phyloP scores from a whole-genome alignment of 768 basidiomycete species.

The Phanerochaete carnosa region DNA sequence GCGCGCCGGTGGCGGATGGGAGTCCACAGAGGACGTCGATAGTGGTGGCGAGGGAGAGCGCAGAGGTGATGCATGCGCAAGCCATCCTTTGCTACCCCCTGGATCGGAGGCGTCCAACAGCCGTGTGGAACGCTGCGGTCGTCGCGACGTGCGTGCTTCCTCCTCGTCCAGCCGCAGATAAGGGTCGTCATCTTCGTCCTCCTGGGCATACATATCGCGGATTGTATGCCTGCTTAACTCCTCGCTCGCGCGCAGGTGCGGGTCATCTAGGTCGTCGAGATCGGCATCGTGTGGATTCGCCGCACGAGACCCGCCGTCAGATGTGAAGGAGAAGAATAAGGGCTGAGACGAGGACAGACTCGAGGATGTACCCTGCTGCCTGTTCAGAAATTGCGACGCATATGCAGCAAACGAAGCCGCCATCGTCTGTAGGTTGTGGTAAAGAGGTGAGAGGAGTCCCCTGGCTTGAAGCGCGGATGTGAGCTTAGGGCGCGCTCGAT shows the following conservation, averaged over 20 bases:
- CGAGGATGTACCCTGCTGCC: conserved; percentile 44
- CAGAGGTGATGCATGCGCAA: conserved; percentile 72
- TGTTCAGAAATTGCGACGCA: conserved; percentile 77
- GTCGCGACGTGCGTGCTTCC: conserved; percentile 38
- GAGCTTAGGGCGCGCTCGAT: conserved; percentile 7
- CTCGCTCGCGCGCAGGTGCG: conserved; percentile 53
- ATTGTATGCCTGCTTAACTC: conserved; percentile 27
- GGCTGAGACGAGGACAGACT: conserved; percentile 66
- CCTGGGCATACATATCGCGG: conserved; percentile 29
- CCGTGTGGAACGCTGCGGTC: conserved; percentile 34
- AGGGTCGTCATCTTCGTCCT: conserved; percentile 66
- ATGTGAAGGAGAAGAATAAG: conserved; percentile 86
- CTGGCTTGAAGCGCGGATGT: conserved; percentile 2
- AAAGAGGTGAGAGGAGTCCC: neutral
- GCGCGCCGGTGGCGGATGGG: conserved; percentile 40
- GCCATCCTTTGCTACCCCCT: conserved; percentile 50
- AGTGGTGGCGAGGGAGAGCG: conserved; percentile 42
- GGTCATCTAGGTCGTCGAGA: conserved; percentile 75
- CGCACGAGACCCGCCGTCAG: conserved; percentile 62
- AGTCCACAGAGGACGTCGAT: conserved; percentile 40
- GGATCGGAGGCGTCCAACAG: conserved; percentile 41
- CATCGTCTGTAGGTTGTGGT: conserved; percentile 27
- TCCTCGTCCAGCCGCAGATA: conserved; percentile 76
- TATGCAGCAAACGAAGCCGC: conserved; percentile 77
- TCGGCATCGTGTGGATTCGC: conserved; percentile 46